A percentile compares a stretch with the other conserved stretches of the same genome.
Conservation (phyloP, 192 early-diverging fungal genomes). For the Rhizophagus clarus region DNA sequence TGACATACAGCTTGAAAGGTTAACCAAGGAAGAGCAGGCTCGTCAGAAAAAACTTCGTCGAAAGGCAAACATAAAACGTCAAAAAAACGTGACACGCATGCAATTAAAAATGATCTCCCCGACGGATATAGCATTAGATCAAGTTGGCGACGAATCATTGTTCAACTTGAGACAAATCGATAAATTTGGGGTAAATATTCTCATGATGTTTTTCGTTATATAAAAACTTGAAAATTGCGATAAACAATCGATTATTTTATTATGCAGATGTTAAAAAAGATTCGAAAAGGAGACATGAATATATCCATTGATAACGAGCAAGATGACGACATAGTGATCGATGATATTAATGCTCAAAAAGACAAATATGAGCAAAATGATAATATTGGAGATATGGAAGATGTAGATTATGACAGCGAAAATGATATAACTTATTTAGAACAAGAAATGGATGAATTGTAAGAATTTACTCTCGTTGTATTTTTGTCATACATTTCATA, state of each 20-base stretch:
- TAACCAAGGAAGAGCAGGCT: constrained; percentile 51
- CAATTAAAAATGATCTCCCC: constrained; percentile 81
- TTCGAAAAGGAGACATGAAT: constrained; percentile 60
- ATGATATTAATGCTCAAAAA: constrained; percentile 30
- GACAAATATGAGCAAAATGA: constrained; percentile 25
- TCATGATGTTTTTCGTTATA: background rate
- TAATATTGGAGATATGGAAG: constrained; percentile 50
- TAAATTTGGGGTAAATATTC: constrained; percentile 45
- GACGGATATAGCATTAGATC: constrained; percentile 74
- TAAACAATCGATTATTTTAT: background rate
- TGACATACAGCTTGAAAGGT: constrained; percentile 34
- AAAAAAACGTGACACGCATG: constrained; percentile 71
- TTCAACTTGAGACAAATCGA: constrained; percentile 59
- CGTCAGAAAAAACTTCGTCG: constrained; percentile 59
- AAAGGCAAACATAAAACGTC: constrained; percentile 69
- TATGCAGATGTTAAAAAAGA: constrained; percentile 41
- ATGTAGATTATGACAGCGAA: constrained; percentile 45
- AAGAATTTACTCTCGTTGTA: constrained; percentile 36
- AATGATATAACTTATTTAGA: constrained; percentile 48
- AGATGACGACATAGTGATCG: constrained; percentile 49
- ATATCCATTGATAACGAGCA: constrained; percentile 46
- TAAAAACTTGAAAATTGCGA: background rate
- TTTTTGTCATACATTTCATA: constrained; percentile 27
- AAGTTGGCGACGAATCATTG: constrained; percentile 56
- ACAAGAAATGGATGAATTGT: constrained; percentile 71